Percentiles rank a stretch among this genome's conserved stretches.
These are phyloP conservation scores for Ascosphaera pollenicola DNA, from an alignment of 2,329 filamentous ascomycete genomes.

Conservation along the genomic window DNA sequence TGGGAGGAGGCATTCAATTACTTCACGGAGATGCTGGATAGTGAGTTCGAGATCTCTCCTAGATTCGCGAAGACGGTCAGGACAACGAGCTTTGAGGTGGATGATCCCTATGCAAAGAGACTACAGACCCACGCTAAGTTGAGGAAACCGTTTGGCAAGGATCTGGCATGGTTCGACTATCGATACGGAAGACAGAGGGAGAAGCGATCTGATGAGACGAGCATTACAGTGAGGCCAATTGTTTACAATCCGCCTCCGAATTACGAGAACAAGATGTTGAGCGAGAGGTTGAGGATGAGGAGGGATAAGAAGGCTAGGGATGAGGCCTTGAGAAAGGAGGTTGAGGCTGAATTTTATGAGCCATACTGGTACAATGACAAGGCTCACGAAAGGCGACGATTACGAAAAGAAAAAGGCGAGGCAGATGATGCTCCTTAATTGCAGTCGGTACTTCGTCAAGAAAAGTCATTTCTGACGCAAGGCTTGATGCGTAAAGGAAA, in stretches of 20 bases:
- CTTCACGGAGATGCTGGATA: conserved; percentile 15
- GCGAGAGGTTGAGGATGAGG: not conserved
- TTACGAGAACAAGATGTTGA: not conserved
- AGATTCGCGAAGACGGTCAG: conserved; percentile 11
- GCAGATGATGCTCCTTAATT: too few species aligned
- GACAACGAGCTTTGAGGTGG: conserved; percentile 10
- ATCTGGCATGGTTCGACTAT: not conserved
- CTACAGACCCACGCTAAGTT: conserved; percentile 13
- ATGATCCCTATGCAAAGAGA: conserved; percentile 12
- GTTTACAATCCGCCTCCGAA: too few species aligned
- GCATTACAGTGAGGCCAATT: not conserved
- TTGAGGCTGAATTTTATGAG: too few species aligned
- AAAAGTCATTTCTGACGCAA: too few species aligned
- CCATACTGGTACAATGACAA: too few species aligned
- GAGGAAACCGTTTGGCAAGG: conserved; percentile 3
- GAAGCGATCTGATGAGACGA: not conserved
- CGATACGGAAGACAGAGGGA: not conserved
- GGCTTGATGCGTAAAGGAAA: too few species aligned
- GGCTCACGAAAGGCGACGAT: too few species aligned
- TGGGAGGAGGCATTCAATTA: conserved; percentile 18
- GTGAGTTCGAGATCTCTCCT: conserved; percentile 10
- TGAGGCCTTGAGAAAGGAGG: too few species aligned
- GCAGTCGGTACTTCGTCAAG: too few species aligned
- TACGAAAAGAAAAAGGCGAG: too few species aligned
- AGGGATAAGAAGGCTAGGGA: too few species aligned